Base-by-base conservation (phyloP, 1,284 basidiomycete species). In the Polyporus tsugae region DNA sequence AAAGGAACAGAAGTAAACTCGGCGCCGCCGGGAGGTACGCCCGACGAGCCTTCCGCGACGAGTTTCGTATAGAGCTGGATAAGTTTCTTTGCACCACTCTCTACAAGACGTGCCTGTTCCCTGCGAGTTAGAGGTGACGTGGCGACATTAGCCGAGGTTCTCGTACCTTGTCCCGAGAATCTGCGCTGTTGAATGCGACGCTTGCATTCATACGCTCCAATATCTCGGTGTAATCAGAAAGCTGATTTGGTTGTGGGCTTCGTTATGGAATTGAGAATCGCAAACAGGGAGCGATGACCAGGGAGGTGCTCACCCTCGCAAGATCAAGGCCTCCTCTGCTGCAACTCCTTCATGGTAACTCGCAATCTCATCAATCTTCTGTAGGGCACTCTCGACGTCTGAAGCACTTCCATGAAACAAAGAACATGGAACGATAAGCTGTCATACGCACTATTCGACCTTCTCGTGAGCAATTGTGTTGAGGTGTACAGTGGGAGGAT, bases 61-160 rank as follows among this genome's bases (percentile, higher is more conserved):
- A 92, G 83, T 73, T 92, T 93, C 19, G 93, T 95, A 74, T 91
- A 94, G 6, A 94, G 79, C 73, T 92, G 91, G 0, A 89, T 85
- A 19, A 95, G 83, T 75, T 93, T 94, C 82, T 93, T 94, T 1
- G 88, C 88, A 10, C 93, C 93, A 0, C 91, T 91, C 80, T 94
- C 92, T 9, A 94, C 83, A 2, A 95, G 85, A 60, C 90, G 87
- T 10, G 91, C 91, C 90, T 92, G 68, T n/a, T 62, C 9, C 15
- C 3, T 19, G n/a, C 33, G 19, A 13, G 10, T 19, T 58, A 36
- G 35, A 62, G 46, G 36, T 3, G 22, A 29, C 15, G 4, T 10
- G 55, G 67, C 19, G 65, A 39, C 68, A 49, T n/a, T 19, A 13
- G 57, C 57, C 52, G 46, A 10, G 19, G 29, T 35, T n/a, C 29